Evolutionary conservation across 805 yeast genomes (phyloP).

Genomic region (Cyberlindnera euphorbiae): DNA sequence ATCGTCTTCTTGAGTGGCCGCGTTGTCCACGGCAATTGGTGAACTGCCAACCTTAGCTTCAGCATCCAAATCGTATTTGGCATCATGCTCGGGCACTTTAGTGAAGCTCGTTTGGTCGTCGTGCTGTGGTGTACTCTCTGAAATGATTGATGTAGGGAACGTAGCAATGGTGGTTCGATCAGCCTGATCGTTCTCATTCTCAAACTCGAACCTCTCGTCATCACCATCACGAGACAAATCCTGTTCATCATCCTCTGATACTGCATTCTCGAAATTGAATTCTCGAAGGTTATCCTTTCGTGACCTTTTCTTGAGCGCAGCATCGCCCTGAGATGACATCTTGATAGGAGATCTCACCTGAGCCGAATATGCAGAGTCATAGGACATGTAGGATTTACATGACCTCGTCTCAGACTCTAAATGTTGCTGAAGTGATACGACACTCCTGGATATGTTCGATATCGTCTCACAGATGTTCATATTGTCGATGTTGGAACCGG

Average conservation of each 20-base stretch:
- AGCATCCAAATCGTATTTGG: too few relatives aligned
- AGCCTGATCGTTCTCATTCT: constrained; percentile 3
- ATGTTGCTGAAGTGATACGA: constrained; percentile 18
- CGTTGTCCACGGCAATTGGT: too few relatives aligned
- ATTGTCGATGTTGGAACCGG: constrained; percentile 24
- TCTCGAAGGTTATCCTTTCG: constrained; percentile 47
- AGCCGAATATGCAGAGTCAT: constrained; percentile 42
- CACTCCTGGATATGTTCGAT: constrained; percentile 23
- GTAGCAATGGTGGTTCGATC: constrained; percentile 15
- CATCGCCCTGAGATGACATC: constrained; percentile 11
- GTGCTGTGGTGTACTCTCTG: constrained; percentile 17
- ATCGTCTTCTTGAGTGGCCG: too few relatives aligned
- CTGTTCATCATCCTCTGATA: constrained; percentile 1
- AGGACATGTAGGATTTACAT: constrained; percentile 48
- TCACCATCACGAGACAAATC: constrained; percentile 10
- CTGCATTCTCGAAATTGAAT: constrained; percentile 31
- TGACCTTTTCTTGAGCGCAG: constrained; percentile 40
- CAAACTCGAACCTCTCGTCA: constrained; percentile 18
- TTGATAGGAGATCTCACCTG: constrained; percentile 1
- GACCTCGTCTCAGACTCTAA: constrained; percentile 11
- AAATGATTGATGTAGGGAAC: constrained; percentile 14
- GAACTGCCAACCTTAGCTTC: too few relatives aligned
- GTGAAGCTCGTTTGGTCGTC: too few relatives aligned
- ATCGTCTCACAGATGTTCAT: constrained; percentile 26
- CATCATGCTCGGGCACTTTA: too few relatives aligned